Conservation (phyloP, 2,329 filamentous ascomycete genomes). For the Aspergillus oerlinghausenensis region DNA sequence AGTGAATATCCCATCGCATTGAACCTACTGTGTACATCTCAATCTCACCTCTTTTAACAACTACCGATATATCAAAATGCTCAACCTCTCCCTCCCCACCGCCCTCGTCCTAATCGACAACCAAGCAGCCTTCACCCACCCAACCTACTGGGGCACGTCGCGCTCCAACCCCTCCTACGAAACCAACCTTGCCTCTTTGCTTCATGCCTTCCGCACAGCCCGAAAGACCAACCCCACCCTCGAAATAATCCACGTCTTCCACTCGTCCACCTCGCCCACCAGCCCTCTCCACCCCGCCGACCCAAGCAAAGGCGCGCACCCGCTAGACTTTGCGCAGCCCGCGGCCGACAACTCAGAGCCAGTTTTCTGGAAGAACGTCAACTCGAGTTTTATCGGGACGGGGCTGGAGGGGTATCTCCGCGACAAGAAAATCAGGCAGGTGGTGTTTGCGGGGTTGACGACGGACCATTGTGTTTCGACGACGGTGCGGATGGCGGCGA, state of each 20-base stretch:
- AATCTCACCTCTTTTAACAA: not conserved
- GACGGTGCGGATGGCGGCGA: slow-evolving; percentile 45
- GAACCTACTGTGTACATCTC: not conserved
- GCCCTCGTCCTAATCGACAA: slow-evolving; percentile 48
- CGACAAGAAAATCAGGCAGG: slow-evolving; percentile 30
- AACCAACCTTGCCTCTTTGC: slow-evolving; percentile 37
- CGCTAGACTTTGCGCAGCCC: slow-evolving; percentile 28
- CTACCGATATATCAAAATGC: slow-evolving; percentile 6
- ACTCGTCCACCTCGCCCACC: slow-evolving; percentile 34
- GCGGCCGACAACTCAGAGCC: slow-evolving; percentile 31
- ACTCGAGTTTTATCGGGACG: slow-evolving; percentile 46
- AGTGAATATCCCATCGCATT: no score
- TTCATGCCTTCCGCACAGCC: slow-evolving; percentile 33
- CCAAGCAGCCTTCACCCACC: slow-evolving; percentile 41
- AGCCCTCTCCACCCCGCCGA: slow-evolving; percentile 37
- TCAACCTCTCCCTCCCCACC: slow-evolving; percentile 25
- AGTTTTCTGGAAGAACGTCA: slow-evolving; percentile 43
- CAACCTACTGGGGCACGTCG: slow-evolving; percentile 36
- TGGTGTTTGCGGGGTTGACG: slow-evolving; percentile 42
- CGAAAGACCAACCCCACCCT: slow-evolving; percentile 4
- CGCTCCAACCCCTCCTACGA: slow-evolving; percentile 46
- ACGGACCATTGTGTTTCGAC: slow-evolving; percentile 51
- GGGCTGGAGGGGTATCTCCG: slow-evolving; percentile 37
- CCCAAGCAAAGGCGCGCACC: slow-evolving; percentile 22
- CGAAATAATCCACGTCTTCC: slow-evolving; percentile 45